Conservation (phyloP, 805 yeast species). For the Kuraishia capsulata region DNA sequence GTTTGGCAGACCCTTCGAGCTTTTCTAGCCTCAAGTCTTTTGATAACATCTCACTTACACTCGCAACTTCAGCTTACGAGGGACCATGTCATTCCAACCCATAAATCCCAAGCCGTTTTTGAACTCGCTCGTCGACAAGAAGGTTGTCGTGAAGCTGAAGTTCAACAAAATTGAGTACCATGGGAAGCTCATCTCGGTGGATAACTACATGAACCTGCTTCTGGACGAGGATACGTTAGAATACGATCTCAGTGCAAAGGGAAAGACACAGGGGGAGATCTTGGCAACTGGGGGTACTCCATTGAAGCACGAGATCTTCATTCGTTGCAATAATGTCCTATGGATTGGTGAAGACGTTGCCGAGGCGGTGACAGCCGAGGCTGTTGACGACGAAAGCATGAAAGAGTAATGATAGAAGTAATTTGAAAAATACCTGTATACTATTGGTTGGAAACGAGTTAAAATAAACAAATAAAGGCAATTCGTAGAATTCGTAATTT, state of each 20-base stretch:
- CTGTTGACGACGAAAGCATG: not conserved
- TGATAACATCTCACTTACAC: not conserved
- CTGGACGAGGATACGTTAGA: slow-evolving; percentile 47
- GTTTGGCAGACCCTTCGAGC: slow-evolving; percentile 12
- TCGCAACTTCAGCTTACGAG: too few species aligned
- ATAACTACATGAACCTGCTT: slow-evolving; percentile 87
- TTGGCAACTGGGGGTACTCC: slow-evolving; percentile 33
- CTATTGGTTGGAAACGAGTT: too few species aligned
- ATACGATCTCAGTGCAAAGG: slow-evolving; percentile 37
- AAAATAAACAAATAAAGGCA: too few species aligned
- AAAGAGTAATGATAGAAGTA: not conserved
- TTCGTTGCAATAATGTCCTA: slow-evolving; percentile 85
- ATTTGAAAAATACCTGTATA: too few species aligned
- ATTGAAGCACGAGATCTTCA: slow-evolving; percentile 52
- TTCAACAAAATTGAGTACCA: slow-evolving; percentile 86
- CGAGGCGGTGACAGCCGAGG: not conserved
- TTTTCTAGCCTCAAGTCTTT: slow-evolving; percentile 9
- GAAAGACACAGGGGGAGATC: slow-evolving; percentile 29
- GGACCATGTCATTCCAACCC: slow-evolving; percentile 41
- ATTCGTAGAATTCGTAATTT: too few species aligned
- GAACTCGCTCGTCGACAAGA: slow-evolving; percentile 60
- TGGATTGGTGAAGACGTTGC: slow-evolving; percentile 42
- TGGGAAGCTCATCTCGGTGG: slow-evolving; percentile 72
- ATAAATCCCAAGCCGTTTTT: slow-evolving; percentile 88
- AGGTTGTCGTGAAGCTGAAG: slow-evolving; percentile 71